Base-by-base conservation (phyloP, 768 basidiomycete species). In the Russula vinacea region DNA sequence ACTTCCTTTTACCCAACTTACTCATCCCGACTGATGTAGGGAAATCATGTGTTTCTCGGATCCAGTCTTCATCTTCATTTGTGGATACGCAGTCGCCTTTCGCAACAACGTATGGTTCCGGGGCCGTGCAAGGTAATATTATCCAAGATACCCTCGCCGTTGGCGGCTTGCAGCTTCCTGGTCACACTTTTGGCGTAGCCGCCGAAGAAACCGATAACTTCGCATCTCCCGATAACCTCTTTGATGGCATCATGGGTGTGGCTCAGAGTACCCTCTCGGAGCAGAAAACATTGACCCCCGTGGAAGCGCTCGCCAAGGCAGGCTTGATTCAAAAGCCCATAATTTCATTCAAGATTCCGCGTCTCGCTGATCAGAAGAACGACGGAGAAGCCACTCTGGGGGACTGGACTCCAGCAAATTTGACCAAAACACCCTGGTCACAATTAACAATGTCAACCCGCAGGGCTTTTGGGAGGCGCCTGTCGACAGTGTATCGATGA, bases 301-400 rank as follows among this genome's bases (percentile, higher is more conserved):
- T 90, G 37, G 90, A 94, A 74, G 74, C 87, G 1, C 78, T 94
- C 37, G 85, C 84, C 1, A 65, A 76, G 24, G 77, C 76, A 7
- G 84, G 84, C 37, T 76, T 84, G 58, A 85, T 94, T 61, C 66
- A 76, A 33, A 78, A 81, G 8, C 80, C 89, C 2, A 87, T 94
- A 71, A 82, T 84, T 11, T 89, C 90, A 11, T 92, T 83, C 82
- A 92, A 89, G 77, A 84, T 95, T 61, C 80, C 89, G 2, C 88
- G 92, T 62, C 76, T 87, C 39, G 79, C 82, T 10, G 90, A 93
- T 71, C 76, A 80, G 69, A 74, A 77, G 71, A 87, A 88, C 68
- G 88, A 92, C 68, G 92, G 92, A 56, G 81, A 91, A 75, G 81
- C 94, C 63, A 91, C 91, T 9, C 89, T 94, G 67, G 92, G n/a